Evolutionary conservation across 1,284 basidiomycete genomes (phyloP), one percentile per base, ranked within the genome.

Genomic region (Sphaerobolus stellatus): DNA sequence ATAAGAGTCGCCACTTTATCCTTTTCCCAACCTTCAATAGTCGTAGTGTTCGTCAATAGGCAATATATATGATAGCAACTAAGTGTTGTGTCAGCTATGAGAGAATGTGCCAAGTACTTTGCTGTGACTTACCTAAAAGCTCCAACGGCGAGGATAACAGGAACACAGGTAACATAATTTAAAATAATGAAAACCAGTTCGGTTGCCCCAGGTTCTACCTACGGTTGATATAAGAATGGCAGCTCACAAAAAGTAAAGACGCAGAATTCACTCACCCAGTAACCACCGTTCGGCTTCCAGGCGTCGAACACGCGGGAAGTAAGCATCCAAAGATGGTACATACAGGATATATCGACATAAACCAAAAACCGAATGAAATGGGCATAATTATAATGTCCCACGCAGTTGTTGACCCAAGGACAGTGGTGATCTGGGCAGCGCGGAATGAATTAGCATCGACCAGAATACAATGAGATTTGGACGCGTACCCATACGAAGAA

Each of bases 1-100:
- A 94, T 83, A 62, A 98, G 80, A 0, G 85, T 91, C 4, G 92
- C 88, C 0, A 87, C 92, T 68, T 91, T 94, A 66, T 99, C 94
- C 73, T 98, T 98, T 69, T 99, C 97, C 92, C 93, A 97, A 1
- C 90, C 86, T 73, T 99, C 96, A 55, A 99, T 97, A 0, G 96
- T 98, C 0, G 96, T 99, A 11, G 88, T 88, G 68, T 99, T 99
- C 20, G 80, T 79, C 11, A 80, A 64, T n/a, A 96, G 70, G 48
- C 84, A 81, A 67, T 87, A 91, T 59, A 95, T 84, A 64, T 99
- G 97, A 67, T 96, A 99, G 27, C 94, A 56, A 58, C 89, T 92
- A 61, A 70, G 66, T 28, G 57, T 48, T 16, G 18, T 5, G 18
- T 52, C 13, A 52, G 27, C 27, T 7, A 36, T 18, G 11, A 20